Evolutionary conservation across 1,284 basidiomycete species (phyloP), one percentile per base, ranked within the genome.

Genomic region (Lentinula novae-zelandiae): DNA sequence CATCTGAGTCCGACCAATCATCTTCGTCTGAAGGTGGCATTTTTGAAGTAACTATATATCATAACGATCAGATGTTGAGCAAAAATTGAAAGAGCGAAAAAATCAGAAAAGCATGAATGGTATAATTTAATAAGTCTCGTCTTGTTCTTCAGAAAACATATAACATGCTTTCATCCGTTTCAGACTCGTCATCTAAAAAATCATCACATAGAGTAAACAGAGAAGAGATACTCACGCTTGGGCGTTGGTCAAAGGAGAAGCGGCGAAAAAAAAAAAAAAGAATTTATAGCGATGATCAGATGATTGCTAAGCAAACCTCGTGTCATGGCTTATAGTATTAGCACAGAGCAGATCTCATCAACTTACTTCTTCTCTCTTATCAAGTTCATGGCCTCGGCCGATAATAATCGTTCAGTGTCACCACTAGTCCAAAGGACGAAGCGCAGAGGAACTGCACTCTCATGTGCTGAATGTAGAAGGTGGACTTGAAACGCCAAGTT

Each of bases 71-170:
- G 60, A 66, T 53, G 56, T 44, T 22, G 27, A 57, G 22, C n/a
- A 39, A 31, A 44, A 20, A n/a, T 9, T 5, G 58, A 44, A 60
- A 63, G 39, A 62, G 58, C 62, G 68, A 73, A 70, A 71, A 71
- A 67, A 69, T 93, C 91, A 93, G 91, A 77, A 81, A 87, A 80
- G 89, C 91, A 93, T 93, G 91, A 93, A 93, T 93, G 90, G 90
- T 88, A 89, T 78, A 78, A 72, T 75, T 78, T 69, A 69, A 52
- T 71, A 73, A 67, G 77, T 78, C 69, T 92, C 90, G 83, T 92
- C 90, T 89, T 68, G 64, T 78, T 76, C 71, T 66, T 69, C 68
- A 67, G 67, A 67, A 71, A 72, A 69, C 78, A 82, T 85, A 84
- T 84, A 87, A 82, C 87, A 85, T 80, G 78, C 76, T 69, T 69